phyloP scores from a whole-genome alignment of 2,329 filamentous ascomycete genomes.

The Diaporthe capsici region DNA sequence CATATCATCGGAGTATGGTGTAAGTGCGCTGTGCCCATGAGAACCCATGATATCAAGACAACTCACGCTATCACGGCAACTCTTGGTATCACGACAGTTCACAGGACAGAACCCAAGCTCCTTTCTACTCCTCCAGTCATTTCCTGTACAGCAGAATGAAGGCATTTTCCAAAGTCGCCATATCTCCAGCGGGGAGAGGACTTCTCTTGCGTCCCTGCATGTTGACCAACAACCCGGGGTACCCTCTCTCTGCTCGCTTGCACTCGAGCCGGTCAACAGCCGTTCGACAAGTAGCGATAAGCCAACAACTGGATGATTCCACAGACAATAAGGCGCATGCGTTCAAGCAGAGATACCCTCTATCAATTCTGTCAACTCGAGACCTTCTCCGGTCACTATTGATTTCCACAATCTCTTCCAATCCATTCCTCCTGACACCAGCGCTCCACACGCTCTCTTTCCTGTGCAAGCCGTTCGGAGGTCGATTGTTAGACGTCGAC shows the following conservation, averaged over 20 bases:
- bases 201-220: background rate
- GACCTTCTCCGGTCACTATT: background rate
- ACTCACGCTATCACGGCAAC: background rate
- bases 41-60: background rate
- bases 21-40: background rate
- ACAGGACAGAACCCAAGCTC: background rate
- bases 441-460: background rate
- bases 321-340: background rate
- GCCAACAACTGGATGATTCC: background rate
- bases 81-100: background rate
- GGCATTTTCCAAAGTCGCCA: background rate
- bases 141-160: background rate
- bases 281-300: background rate
- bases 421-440: background rate
- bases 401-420: background rate
- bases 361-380: background rate
- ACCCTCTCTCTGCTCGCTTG: background rate
- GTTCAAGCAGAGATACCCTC: background rate
- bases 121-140: background rate
- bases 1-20: background rate
- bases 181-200: background rate
- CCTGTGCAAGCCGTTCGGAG: background rate
- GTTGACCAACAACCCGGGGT: background rate
- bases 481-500: background rate
- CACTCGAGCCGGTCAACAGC: background rate